Evolutionary conservation across 2,329 filamentous ascomycete genomes (phyloP).

Genomic region (Leptographium wingfieldii): DNA sequence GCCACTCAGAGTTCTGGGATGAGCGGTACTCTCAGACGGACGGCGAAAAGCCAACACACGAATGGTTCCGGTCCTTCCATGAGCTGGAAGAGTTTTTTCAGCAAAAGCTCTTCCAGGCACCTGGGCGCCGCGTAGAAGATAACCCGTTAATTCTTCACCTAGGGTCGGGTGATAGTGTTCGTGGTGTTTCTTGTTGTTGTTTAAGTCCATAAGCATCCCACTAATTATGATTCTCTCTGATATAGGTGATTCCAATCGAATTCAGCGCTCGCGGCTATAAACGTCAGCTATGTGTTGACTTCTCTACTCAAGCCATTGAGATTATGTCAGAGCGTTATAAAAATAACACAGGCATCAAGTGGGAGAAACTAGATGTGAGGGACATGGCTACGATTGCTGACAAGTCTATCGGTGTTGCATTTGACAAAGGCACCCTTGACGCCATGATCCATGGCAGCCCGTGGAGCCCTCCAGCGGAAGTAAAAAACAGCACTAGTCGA

Average conservation of each 20-base stretch:
- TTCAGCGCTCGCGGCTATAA: conserved; percentile 33
- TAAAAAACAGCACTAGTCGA: conserved; percentile 30
- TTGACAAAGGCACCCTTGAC: conserved; percentile 44
- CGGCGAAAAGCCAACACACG: conserved; percentile 29
- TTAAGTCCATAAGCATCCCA: not conserved
- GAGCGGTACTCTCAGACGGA: conserved; percentile 28
- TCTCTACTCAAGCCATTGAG: conserved; percentile 39
- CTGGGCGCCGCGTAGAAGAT: conserved; percentile 15
- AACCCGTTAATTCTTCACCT: conserved; percentile 38
- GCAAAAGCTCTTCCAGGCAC: conserved; percentile 25
- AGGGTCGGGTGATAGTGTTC: conserved; percentile 42
- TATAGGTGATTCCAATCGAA: conserved; percentile 37
- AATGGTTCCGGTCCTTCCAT: conserved; percentile 40
- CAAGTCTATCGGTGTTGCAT: conserved; percentile 37
- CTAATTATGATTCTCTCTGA: not conserved
- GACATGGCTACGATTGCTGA: conserved; percentile 29
- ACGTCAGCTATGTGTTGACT: conserved; percentile 43
- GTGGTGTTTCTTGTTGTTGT: conserved; percentile 18
- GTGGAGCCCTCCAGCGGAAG: conserved; percentile 38
- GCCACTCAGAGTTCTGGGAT: conserved; percentile 37
- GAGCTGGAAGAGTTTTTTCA: conserved; percentile 35
- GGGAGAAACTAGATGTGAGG: conserved; percentile 38
- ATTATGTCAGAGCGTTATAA: conserved; percentile 34
- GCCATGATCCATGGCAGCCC: conserved; percentile 42
- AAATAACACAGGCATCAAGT: conserved; percentile 28